Conservation (phyloP, 2,329 filamentous ascomycete genomes). For the Grosmannia clavigera region DNA sequence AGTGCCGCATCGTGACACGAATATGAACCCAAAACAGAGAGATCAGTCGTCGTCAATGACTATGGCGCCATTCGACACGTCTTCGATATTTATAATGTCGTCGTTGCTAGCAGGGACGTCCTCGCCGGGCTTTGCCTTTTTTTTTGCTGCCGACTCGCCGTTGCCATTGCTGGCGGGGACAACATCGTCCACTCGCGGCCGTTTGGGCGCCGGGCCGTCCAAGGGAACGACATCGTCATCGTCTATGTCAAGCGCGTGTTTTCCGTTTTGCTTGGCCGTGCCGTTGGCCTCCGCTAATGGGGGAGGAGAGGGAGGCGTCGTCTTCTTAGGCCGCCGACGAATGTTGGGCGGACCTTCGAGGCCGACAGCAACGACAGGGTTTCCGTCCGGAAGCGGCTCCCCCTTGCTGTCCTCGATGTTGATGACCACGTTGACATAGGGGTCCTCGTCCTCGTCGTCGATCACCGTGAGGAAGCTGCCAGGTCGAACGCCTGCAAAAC, state of each 20-base stretch:
- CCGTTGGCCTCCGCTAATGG: conserved; percentile 25
- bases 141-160: conserved; percentile 29
- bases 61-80: conserved; percentile 43
- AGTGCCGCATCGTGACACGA: conserved; percentile 43
- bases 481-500: conserved; percentile 46
- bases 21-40: not conserved
- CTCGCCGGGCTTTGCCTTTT: conserved; percentile 33
- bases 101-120: conserved; percentile 22
- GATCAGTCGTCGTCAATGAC: conserved; percentile 41
- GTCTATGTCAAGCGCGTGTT: conserved; percentile 16
- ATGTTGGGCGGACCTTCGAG: conserved; percentile 33
- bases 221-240: conserved; percentile 24
- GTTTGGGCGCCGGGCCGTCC: conserved; percentile 25
- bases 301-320: conserved; percentile 14
- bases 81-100: conserved; percentile 35
- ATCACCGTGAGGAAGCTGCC: conserved; percentile 72
- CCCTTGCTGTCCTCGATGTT: conserved; percentile 46
- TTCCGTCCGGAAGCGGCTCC: conserved; percentile 27
- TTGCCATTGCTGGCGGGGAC: conserved; percentile 5
- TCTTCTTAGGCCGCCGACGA: conserved; percentile 39
- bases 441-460: conserved; percentile 65
- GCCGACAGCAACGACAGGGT: conserved; percentile 39
- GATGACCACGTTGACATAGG: conserved; percentile 71
- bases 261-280: conserved; percentile 26
- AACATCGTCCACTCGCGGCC: conserved; percentile 29